A percentile compares a stretch with the other conserved stretches of the same genome.
Evolutionary conservation across 331 rosid genomes (phyloP).

Genomic region (Dryas integrifolia): DNA sequence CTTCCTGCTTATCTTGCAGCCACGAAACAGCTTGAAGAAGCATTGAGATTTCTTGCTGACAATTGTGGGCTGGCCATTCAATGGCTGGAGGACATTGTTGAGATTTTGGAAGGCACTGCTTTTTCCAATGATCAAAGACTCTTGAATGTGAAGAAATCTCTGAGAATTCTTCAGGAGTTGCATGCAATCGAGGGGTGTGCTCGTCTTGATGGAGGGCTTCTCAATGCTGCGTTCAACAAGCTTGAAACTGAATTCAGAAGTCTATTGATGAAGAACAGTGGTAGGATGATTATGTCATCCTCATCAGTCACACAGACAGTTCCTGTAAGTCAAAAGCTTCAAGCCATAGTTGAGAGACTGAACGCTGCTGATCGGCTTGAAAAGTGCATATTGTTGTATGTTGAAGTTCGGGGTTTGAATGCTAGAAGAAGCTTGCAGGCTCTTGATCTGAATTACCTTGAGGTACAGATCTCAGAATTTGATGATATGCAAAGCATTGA

Average conservation of each 20-base stretch:
- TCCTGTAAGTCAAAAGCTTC: slow-evolving; percentile 46
- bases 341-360: slow-evolving; percentile 49
- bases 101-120: slow-evolving; percentile 40
- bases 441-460: slow-evolving; percentile 68
- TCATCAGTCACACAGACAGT: slow-evolving; percentile 18
- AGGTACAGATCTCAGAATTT: slow-evolving; percentile 27
- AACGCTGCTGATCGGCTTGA: slow-evolving; percentile 49
- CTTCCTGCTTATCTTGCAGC: slow-evolving; percentile 47
- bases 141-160: slow-evolving; percentile 43
- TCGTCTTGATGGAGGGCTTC: slow-evolving; percentile 60
- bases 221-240: slow-evolving; percentile 58
- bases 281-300: slow-evolving; percentile 21
- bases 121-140: slow-evolving; percentile 31
- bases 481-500: slow-evolving; percentile 37
- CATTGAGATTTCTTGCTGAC: slow-evolving; percentile 61
- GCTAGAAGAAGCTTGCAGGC: slow-evolving; percentile 55
- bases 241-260: slow-evolving; percentile 59
- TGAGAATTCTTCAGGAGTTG: slow-evolving; percentile 49
- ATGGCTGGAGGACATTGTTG: slow-evolving; percentile 62
- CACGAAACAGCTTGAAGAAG: slow-evolving; percentile 63
- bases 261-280: slow-evolving; percentile 42
- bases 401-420: slow-evolving; percentile 53
- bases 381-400: slow-evolving; percentile 47
- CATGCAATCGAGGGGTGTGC: slow-evolving; percentile 37
- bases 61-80: slow-evolving; percentile 54